Base-by-base conservation (phyloP, 225 moss, liverwort and hornwort species). In the Marchantia polymorpha region DNA sequence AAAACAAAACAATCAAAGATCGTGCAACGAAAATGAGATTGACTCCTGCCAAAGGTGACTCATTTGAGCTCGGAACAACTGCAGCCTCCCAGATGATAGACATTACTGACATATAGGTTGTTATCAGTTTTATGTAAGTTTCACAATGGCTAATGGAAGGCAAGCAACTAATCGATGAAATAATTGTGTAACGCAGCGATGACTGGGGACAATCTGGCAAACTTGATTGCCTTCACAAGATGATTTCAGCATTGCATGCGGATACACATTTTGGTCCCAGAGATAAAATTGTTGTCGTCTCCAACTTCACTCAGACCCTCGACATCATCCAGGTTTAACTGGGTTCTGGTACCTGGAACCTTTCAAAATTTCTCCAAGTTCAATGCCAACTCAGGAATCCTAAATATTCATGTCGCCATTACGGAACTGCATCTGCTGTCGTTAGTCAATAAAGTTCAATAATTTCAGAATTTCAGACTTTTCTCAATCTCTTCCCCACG, bases 301-400 rank as follows among this genome's bases (percentile, higher is more conserved):
- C 93, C 78, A 95, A 95, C 86, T 95, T 93, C 77, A 95, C 92
- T 69, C 89, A 90, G 71, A 95, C 93, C 56, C 80, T 93, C 64
- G 88, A 95, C 72, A 86, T 93, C 67, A 89, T 95, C 73, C 91
- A 95, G 94, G 94, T 88, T 73, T 51, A 4, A 4, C 63, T 76
- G 2, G 63, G 22, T 23, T 30, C 53, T 11, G 51, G 16, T 66
- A 8, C 29, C 31, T 49, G 76, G 17, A 74, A 75, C 16, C 10
- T 31, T 75, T 3, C 27, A 29, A 55, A 1, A 12, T 39, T 12
- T 29, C 0, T 11, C 39, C 39, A 39, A 39, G 3, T 7, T 20
- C 15, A 58, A 25, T 16, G 17, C 11, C 30, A 5, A 26, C 7
- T 6, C 17, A 5, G 5, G 39, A 39, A n/a, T 58, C 49, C 12